These are phyloP conservation scores for Fusarium globosum DNA, from an alignment of 2,329 filamentous ascomycete species.

Conservation along the genomic window DNA sequence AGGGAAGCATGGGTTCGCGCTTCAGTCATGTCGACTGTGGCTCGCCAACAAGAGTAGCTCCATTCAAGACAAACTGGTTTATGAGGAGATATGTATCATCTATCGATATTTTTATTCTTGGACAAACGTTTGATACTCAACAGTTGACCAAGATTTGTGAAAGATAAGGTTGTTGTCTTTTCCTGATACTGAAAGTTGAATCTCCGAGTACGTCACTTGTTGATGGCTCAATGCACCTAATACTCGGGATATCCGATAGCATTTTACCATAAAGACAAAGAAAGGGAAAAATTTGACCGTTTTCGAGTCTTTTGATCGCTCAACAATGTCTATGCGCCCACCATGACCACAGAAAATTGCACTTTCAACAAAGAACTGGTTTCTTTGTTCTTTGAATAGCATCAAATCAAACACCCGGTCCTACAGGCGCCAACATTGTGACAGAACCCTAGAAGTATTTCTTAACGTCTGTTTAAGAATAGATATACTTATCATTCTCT, in stretches of 20 bases:
- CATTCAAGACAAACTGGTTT: background rate
- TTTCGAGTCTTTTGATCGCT: background rate
- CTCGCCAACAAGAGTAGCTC: background rate
- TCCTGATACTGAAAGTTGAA: background rate
- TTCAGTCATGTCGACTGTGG: background rate
- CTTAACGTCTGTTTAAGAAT: background rate
- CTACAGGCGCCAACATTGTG: background rate
- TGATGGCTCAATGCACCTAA: background rate
- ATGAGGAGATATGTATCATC: background rate
- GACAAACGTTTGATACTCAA: background rate
- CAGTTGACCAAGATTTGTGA: background rate
- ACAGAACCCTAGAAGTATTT: background rate
- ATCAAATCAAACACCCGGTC: background rate
- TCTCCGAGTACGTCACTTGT: background rate
- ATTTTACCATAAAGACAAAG: slow-evolving; percentile 11
- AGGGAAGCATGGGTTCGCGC: background rate
- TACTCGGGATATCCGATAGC: background rate
- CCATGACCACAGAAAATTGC: background rate
- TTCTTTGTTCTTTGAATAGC: slow-evolving; percentile 41
- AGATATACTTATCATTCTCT: background rate
- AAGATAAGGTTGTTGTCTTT: background rate
- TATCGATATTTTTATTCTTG: background rate
- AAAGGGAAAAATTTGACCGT: background rate
- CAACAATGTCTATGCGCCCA: slow-evolving; percentile 24
- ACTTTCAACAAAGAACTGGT: slow-evolving; percentile 25